Evolutionary conservation across 139 green algal genomes (phyloP), one percentile per base, ranked within the genome.

Genomic region (Zygnema cylindricum): DNA sequence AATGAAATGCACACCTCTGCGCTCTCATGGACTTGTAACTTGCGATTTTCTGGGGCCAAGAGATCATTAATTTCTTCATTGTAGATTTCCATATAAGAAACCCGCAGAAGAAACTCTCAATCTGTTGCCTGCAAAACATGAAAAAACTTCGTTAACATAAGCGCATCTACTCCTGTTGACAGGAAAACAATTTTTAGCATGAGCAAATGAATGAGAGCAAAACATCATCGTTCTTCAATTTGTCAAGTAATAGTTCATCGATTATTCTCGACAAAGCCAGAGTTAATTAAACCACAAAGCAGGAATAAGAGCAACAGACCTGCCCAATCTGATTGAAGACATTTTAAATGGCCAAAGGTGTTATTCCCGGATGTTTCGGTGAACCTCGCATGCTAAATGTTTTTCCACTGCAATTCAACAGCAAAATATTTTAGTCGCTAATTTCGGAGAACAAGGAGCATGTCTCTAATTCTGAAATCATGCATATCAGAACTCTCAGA

Each of bases 261-360:
- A 86, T 43, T 33, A 77, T 57, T 43, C 71, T 21, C 21, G 55
- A 54, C n/a, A 35, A 16, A 3, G 71, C 36, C 71, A 79, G 36
- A 84, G 54, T 76, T 57, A 69, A 57, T 41, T 11, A 16, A 2
- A 7, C 2, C 21, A 25, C 69, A 21, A 69, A 2, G 16, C 2
- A 3, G 55, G 23, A 38, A 55, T n/a, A 77, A 21, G 33, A 0
- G 55, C 7, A 25, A 38, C 84, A 35, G 16, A 92, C 88, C 75
- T 76, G 39, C 1, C 77, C 16, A 86, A 89, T 90, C 30, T 25
- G 81, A 25, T 91, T 36, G 84, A 98, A 98, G n/a, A 97, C 91
- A 25, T 98, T 94, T 1, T 75, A 43, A 11, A 98, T 94, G 35
- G 96, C 95, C 32, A 96, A 86, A 0, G 95, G 92, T 23, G 98